Base-by-base conservation (phyloP, 257 asterid species). In the Capsicum baccatum region DNA sequence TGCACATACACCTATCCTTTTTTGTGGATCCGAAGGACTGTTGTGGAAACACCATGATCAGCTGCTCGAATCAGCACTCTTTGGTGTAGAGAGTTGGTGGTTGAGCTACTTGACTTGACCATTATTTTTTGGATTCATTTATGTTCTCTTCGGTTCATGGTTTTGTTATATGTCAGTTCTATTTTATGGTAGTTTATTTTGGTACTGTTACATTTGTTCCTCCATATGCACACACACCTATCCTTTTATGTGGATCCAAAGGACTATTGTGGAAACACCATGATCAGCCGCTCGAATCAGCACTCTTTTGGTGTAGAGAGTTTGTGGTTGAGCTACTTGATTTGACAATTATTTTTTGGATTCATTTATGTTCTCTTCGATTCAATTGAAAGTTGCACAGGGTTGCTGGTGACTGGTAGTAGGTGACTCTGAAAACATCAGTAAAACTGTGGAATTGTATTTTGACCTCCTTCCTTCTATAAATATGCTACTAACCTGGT, bases 161-260 rank as follows among this genome's bases (percentile, higher is more conserved):
- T 52, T 12, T 59, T 86, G 85, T 52, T 68, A 35, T 16, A 58
- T 86, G 48, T 71, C 67, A 7, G 56, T 60, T 42, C 21, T 69
- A 10, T 56, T 78, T 21, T 67, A 11, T n/a, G 79, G 83, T 15
- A 48, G 74, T 48, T 35, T 76, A 81, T 60, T 42, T 44, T 9
- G 3, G 44, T 81, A 44, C 57, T 26, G 4, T 79, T 63, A 14
- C 59, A 81, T 48, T n/a, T 39, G 42, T 42, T 19, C 47, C 63
- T 39, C 58, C 58, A 47, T 63, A 21, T 21, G 48, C 35, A 8
- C 11, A 44, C 33, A 2, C 37, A 50, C 50, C 35, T 82, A 0
- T 52, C 48, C 67, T 19, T 55, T 55, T 42, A 21, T 3, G 76
- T 64, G 39, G 57, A 44, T 81, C 21, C 0, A 15, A 14, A 54